Evolutionary conservation across 2,329 filamentous ascomycete genomes (phyloP), one percentile per base, ranked within the genome.

Genomic region (Phaeophleospora eucalypticola): DNA sequence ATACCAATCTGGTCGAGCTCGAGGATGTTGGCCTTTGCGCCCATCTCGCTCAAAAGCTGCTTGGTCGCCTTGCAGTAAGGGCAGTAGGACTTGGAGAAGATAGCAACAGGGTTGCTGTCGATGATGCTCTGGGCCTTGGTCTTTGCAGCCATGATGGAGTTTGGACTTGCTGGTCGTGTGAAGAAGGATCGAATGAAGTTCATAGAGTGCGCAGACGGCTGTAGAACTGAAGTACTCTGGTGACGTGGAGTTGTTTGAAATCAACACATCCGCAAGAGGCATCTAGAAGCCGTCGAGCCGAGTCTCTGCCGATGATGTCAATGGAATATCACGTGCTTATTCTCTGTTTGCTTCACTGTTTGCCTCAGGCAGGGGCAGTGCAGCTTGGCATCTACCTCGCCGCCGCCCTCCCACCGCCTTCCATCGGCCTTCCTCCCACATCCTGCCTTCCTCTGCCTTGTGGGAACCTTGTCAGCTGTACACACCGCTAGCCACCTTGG

Each of bases 1-100:
- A 45, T 76, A 93, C 87, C 76, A 59, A 87, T 78, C 73, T 90
- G 73, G 73, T 98, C 90, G 53, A 98, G 77, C 78, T 98, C 93
- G 48, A 93, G 74, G 46, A 79, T 67, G 63, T 79, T 82, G 70
- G 80, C 90, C 60, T 89, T 86, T 52, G 87, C 87, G 56, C 83
- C 82, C 48, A 82, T 60, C 48, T 81, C 75, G 63, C 77, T 80
- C 60, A 98, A 76, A 41, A 88, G 77, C 47, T 76, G 64, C 82
- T 97, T 97, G 59, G 85, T 82, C 50, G 83, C 77, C 48, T 73
- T 78, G 79, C 91, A 97, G 80, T 95, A 94, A 10, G 90, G 89
- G 80, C 93, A 98, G 76, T 89, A 95, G 14, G 85, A 88, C 77
- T 98, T 98, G 72, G 86, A 90, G 80, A 98, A 98, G 68, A 98